Evolutionary conservation across 2,329 filamentous ascomycete species (phyloP), one percentile per base, ranked within the genome.

Genomic region (Fusarium multiceps): DNA sequence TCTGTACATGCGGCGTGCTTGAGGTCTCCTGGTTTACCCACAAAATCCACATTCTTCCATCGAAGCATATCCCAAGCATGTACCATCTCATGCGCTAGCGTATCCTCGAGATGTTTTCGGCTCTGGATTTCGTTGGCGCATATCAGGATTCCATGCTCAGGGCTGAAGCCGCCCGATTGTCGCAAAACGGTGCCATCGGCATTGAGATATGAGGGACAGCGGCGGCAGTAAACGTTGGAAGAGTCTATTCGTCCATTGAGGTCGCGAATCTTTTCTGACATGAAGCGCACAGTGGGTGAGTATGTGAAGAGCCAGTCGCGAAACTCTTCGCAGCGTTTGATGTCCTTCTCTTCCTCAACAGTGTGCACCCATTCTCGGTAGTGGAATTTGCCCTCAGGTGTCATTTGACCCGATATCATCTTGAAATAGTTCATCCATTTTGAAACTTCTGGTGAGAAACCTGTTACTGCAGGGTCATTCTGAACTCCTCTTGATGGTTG

Each of bases 31-130:
- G 49, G 49, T 25, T 86, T 84, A 7, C 85, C 88, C n/a, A 83
- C 80, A 83, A 92, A 93, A 77, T 98, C 91, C 46, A 98, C 90
- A 28, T 63, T 63, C 81, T 97, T 96, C 84, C 93, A 99, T 69
- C 95, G 85, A 73, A 98, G 78, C 79, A 97, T 92, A 79, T 99
- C 96, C 85, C 94, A 98, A 2, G 94, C 94, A 80, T 99, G 96
- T 55, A 99, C 92, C 93, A 99, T 97, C 83, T 99, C 96, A 80
- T 99, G 96, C 28, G 94, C 91, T 76, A 99, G 84, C 13, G 94
- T 97, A 79, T 99, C 96, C 82, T 99, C 96, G 73, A 97, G 80
- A 78, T 97, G 93, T 32, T 90, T 90, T 60, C 89, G 84, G 77
- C 93, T 90, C 63, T 91, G 85, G 77, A 98, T 88, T 81, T 96